These are phyloP conservation scores for Globisporangium lucens DNA, from an alignment of 352 stramenopile species.

Conservation along the genomic window DNA sequence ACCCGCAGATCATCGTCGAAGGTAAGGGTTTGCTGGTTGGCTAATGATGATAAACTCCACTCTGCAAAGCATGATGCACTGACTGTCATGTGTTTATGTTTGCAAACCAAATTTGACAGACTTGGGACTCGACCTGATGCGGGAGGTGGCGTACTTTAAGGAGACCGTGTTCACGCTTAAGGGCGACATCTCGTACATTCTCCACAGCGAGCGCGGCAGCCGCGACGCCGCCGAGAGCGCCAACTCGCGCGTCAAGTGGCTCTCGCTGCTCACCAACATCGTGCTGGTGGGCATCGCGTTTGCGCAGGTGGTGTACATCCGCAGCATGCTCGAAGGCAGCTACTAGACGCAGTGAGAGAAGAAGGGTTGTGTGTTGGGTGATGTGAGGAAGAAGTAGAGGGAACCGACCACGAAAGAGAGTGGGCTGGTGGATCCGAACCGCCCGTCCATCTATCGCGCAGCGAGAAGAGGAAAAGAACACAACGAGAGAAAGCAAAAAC, in stretches of 20 bases:
- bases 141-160: conserved; percentile 76
- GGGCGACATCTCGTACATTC: conserved; percentile 80
- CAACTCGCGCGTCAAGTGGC: conserved; percentile 81
- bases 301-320: conserved; percentile 83
- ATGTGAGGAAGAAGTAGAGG: background rate
- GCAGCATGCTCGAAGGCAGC: conserved; percentile 69
- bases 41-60: too few species aligned
- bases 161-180: conserved; percentile 72
- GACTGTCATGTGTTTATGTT: background rate
- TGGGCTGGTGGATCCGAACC: background rate
- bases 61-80: background rate
- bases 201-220: conserved; percentile 70
- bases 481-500: background rate
- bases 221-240: conserved; percentile 74
- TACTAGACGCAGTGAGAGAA: conserved; percentile 37
- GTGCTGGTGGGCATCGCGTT: conserved; percentile 76
- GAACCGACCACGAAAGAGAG: conserved; percentile 1
- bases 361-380: background rate
- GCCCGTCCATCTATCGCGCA: background rate
- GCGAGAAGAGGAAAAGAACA: background rate
- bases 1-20: conserved; percentile 78
- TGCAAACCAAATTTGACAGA: conserved; percentile 24
- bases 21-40: conserved; percentile 17
- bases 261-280: conserved; percentile 75
- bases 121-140: conserved; percentile 77